Evolutionary conservation across 1,139 yeast species (phyloP), one percentile per base, ranked within the genome.

Genomic region (Groenewaldozyma auringiensis): DNA sequence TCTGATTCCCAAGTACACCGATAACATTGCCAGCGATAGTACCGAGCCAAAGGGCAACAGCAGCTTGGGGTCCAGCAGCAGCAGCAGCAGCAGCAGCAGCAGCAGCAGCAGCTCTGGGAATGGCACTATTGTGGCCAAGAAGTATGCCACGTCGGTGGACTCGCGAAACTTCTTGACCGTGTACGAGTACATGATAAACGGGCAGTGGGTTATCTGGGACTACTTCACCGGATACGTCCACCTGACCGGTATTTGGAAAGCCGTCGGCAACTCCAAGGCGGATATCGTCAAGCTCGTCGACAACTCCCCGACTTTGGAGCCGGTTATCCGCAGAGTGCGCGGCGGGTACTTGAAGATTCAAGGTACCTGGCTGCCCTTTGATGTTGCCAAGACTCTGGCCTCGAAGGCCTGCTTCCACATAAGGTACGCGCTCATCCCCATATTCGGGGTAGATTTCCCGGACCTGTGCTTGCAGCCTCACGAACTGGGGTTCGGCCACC

Each of bases 321-420:
- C 81, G 36, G 76, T 76, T 37, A 77, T 87, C 46, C 78, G 79
- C 55, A 74, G 96, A 42, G 87, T 88, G 18, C 70, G 96, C 47
- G 97, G 97, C 40, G 97, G 96, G 2, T 86, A 81, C 58, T 73
- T 89, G 55, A 88, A 87, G 69, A 86, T 89, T 56, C 97, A 89
- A 67, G 97, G 97, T 1, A 87, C 96, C 3, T 89, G 96, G 96
- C 67, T 88, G 37, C 94, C 96, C 1, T 83, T 68, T 60, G 74
- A 74, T 14, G 70, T 84, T 43, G 89, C 94, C 40, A 73, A 72
- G 53, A 67, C 76, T 27, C 69, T 89, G 45, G 94, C 95, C 3
- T 65, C 78, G 38, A 74, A 84, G 47, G 84, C 88, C 56, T 85
- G 95, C 64, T 87, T 76, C 63, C 77, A 81, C 51, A 83, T 89